Conservation (phyloP, 148 eudicot genomes). For the Cornus suecica region DNA sequence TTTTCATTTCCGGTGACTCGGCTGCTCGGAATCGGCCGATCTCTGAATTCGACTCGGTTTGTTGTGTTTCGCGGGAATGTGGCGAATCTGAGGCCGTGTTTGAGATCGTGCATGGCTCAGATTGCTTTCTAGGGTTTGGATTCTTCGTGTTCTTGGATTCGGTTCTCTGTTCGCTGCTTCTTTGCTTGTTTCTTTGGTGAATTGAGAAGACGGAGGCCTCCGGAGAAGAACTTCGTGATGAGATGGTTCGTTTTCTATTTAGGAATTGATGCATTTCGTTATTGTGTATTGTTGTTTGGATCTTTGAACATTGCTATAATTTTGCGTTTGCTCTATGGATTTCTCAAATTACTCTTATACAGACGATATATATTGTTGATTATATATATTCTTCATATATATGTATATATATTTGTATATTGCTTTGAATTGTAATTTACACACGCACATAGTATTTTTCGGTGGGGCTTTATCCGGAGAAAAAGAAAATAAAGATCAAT, state of each 20-base stretch:
- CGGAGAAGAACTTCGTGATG: conserved; percentile 43
- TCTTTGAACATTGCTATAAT: conserved; percentile 10
- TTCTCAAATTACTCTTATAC: not conserved
- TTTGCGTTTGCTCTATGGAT: conserved; percentile 10
- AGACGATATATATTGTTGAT: too few relatives aligned
- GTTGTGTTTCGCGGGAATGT: conserved; percentile 49
- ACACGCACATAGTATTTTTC: not conserved
- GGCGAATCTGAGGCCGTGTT: conserved; percentile 24
- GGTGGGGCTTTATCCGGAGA: conserved; percentile 3
- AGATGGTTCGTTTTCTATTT: conserved; percentile 49
- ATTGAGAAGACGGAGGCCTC: conserved; percentile 47
- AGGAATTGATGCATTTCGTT: not conserved
- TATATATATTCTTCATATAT: not conserved
- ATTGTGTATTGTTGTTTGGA: conserved; percentile 6
- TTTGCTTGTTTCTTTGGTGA: conserved; percentile 5
- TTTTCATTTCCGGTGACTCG: conserved; percentile 23
- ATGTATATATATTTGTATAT: not conserved
- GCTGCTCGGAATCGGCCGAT: conserved; percentile 35
- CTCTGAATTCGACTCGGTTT: conserved; percentile 34
- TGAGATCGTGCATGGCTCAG: conserved; percentile 28
- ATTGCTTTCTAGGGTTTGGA: conserved; percentile 49
- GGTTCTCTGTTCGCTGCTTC: not conserved
- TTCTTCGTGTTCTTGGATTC: conserved; percentile 14
- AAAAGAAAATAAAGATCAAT: not conserved
- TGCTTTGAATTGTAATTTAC: not conserved